These are phyloP conservation scores for Xylaria flabelliformis DNA, from an alignment of 495 filamentous ascomycete species.

Conservation along the genomic window DNA sequence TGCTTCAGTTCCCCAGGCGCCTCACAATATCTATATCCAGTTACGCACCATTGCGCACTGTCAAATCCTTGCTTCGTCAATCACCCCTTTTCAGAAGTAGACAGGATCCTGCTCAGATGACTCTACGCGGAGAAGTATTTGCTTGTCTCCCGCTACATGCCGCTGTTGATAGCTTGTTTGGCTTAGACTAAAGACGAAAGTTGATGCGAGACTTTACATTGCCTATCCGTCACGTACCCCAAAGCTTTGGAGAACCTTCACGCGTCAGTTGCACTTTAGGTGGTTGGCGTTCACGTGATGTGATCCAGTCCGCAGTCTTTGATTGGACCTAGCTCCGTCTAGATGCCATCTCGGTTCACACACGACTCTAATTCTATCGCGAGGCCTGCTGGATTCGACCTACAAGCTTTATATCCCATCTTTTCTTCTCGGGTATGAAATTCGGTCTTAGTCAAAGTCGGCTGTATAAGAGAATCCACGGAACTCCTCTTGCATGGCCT, in stretches of 20 bases:
- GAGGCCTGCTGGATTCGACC: not conserved
- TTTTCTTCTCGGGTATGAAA: not conserved
- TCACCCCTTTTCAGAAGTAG: not conserved
- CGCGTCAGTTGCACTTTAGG: constrained; percentile 5
- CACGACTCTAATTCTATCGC: constrained; percentile 12
- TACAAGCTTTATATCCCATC: not conserved
- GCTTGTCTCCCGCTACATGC: not conserved
- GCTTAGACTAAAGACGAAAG: constrained; percentile 4
- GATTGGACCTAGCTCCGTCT: not conserved
- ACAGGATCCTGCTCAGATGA: not conserved
- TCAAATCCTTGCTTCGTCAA: not conserved
- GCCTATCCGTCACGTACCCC: not conserved
- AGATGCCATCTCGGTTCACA: not conserved
- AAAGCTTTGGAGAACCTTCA: not conserved
- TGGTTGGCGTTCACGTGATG: not conserved
- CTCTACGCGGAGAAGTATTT: not conserved
- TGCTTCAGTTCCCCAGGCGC: constrained; percentile 5
- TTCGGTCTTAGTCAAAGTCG: constrained; percentile 52
- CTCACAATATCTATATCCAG: constrained; percentile 22
- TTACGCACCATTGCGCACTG: not conserved
- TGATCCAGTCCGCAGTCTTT: constrained; percentile 14
- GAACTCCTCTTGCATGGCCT: constrained; percentile 99
- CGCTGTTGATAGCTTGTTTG: not conserved
- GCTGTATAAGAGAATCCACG: constrained; percentile 91
- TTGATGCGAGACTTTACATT: constrained; percentile 7